These are phyloP conservation scores for Cylindrodendrum hubeiense DNA, from an alignment of 2,329 filamentous ascomycete species.

Conservation along the genomic window DNA sequence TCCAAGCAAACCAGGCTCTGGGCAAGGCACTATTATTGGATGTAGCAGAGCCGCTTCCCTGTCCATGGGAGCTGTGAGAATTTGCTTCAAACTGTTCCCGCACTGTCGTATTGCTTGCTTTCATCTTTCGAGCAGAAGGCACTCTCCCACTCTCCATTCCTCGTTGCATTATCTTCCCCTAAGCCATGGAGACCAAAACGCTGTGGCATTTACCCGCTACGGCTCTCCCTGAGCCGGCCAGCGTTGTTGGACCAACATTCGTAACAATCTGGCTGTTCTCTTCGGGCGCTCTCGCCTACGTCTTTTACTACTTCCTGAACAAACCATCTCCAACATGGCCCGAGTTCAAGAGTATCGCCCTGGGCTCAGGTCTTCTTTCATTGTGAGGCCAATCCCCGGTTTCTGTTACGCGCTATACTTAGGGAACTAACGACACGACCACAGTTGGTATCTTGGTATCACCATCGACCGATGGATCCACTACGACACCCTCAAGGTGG, in stretches of 20 bases:
- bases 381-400: background rate
- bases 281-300: background rate
- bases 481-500: constrained; percentile 5
- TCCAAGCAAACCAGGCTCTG: background rate
- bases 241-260: constrained; percentile 13
- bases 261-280: constrained; percentile 26
- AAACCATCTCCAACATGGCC: constrained; percentile 10
- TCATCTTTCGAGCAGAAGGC: background rate
- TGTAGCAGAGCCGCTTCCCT: background rate
- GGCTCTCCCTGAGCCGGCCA: constrained; percentile 3
- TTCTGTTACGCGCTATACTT: accelerated
- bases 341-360: constrained; percentile 22
- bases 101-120: background rate
- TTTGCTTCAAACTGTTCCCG: background rate
- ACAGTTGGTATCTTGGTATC: constrained; percentile 24
- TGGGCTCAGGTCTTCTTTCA: constrained; percentile 9
- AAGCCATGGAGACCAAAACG: constrained; percentile 19
- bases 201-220: constrained; percentile 13
- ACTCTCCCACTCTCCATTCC: background rate
- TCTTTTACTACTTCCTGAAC: constrained; percentile 2
- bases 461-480: constrained; percentile 28
- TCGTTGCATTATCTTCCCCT: background rate
- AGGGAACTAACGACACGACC: background rate
- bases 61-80: background rate
- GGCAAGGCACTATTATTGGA: background rate